Base-by-base conservation (phyloP, 2,329 filamentous ascomycete species). In the Alternaria sp. region DNA sequence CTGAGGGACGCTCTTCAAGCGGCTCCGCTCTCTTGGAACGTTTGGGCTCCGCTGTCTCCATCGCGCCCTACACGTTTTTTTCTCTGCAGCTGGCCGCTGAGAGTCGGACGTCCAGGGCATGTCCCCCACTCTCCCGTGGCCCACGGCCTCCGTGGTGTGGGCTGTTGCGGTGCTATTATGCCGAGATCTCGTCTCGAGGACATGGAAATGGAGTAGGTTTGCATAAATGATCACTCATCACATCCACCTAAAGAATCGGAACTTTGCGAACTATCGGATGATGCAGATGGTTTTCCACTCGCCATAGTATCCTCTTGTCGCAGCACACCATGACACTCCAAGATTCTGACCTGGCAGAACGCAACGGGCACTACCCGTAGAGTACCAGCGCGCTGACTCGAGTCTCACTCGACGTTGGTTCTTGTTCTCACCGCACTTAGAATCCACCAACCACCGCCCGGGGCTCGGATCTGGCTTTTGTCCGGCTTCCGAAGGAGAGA, bases 11-110 rank as follows among this genome's bases (percentile, higher is more conserved):
- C 36, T 36, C 4, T 32, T 15, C 13, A 46, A 40, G 12, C 28
- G 45, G 17, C 57, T 56, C 52, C 61, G 57, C 57, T 61, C 46
- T 40, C 45, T 57, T 25, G 59, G 54, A 25, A 26, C 10, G 19
- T 46, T 62, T 43, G 55, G 59, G 55, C 54, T 59, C 59, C 59
- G 59, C 55, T 36, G 30, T 53, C 59, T 58, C 54, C 54, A 46
- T 57, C 36, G 19, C 25, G 26, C 28, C 47, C 40, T 32, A 44
- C 40, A 46, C 30, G 21, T 47, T 30, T 53, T 40, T 49, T 19
- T 13, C 3, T 13, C 36, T 21, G 9, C 21, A 21, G 26, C 43
- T 32, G 28, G 32, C 32, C 32, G 32, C 32, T 36, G 15, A 36
- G 32, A 36, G 15, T 36, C 32, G 32, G 32, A n/a, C 32, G 32